These are phyloP conservation scores for Candida qinlingensis DNA, from an alignment of 805 yeast genomes.

Conservation along the genomic window DNA sequence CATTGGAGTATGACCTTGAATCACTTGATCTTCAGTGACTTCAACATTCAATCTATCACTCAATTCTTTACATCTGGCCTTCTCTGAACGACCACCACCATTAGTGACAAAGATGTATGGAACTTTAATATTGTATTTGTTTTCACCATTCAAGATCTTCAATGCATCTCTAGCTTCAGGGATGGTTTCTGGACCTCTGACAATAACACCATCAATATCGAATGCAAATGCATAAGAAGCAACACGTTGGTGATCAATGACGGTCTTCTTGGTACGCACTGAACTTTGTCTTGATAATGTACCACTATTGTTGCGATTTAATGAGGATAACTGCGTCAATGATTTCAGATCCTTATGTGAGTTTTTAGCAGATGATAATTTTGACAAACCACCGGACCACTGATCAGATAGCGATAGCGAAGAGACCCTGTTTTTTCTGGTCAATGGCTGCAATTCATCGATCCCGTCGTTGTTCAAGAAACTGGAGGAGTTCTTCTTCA, in stretches of 20 bases:
- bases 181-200: conserved; percentile 78
- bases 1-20: conserved; percentile 95
- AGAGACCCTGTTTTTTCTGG: conserved; percentile 58
- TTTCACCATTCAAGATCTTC: conserved; percentile 67
- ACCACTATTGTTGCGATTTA: neutral
- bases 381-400: conserved; percentile 41
- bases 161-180: conserved; percentile 77
- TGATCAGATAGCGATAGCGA: conserved; percentile 68
- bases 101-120: conserved; percentile 86
- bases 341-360: conserved; percentile 25
- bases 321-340: conserved; percentile 22
- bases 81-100: conserved; percentile 88
- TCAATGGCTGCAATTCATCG: conserved; percentile 57
- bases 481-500: conserved; percentile 42
- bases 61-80: conserved; percentile 66
- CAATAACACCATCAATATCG: conserved; percentile 88
- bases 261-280: conserved; percentile 38
- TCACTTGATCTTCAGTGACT: conserved; percentile 72
- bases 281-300: conserved; percentile 21
- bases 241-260: conserved; percentile 65
- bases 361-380: conserved; percentile 22
- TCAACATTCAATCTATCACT: conserved; percentile 52
- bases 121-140: conserved; percentile 68
- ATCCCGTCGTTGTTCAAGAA: conserved; percentile 71
- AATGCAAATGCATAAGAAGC: conserved; percentile 87